phyloP scores from a whole-genome alignment of 192 early-diverging fungal genomes.

The Diversispora eburnea region DNA sequence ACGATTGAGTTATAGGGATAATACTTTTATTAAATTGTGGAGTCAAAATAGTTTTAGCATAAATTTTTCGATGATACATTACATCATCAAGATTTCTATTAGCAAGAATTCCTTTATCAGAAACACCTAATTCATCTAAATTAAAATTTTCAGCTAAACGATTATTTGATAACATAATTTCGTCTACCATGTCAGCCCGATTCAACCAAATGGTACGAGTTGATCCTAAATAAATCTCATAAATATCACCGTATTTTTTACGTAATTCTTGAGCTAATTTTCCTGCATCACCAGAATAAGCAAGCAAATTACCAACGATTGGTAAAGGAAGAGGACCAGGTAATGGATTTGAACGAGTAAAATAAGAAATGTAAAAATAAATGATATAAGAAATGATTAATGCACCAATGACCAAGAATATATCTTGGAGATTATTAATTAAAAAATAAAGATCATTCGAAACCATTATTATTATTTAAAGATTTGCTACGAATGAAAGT shows the following conservation, averaged over 20 bases:
- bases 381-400: too few species aligned
- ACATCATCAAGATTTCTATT: not conserved
- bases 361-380: not conserved
- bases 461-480: not conserved
- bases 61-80: not conserved
- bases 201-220: not conserved
- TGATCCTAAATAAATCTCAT: constrained; percentile 10
- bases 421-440: too few species aligned
- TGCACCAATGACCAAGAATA: too few species aligned
- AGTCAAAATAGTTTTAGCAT: not conserved
- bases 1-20: not conserved
- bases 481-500: too few species aligned
- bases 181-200: not conserved
- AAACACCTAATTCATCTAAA: not conserved
- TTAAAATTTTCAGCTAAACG: not conserved
- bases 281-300: not conserved
- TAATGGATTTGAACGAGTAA: constrained; percentile 8
- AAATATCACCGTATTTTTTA: constrained; percentile 7
- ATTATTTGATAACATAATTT: not conserved
- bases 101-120: not conserved
- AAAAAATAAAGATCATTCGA: too few species aligned
- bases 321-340: constrained; percentile 16
- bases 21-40: not conserved
- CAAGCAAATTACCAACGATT: constrained; percentile 5
- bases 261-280: not conserved